Evolutionary conservation across 1,139 yeast genomes (phyloP), one percentile per base, ranked within the genome.

Genomic region (Fermentozyma sake): DNA sequence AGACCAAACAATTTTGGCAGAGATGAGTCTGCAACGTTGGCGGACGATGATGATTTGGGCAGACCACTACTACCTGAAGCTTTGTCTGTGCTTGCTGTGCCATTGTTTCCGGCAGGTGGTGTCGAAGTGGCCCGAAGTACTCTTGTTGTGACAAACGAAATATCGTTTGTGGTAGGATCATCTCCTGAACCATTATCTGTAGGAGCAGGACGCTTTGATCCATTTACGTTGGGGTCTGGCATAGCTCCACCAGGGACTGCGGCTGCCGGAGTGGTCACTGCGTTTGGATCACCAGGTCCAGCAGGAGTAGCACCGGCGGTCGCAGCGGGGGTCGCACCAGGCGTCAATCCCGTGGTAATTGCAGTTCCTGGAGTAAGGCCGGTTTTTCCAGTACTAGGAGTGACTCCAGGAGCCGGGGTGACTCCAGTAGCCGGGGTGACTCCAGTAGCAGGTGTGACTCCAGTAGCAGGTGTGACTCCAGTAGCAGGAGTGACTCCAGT

Each of bases 391-490:
- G 37, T 30, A 10, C 28, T 28, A 20, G 39, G 42, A 12, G 51
- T n/a, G n/a, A n/a, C n/a, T 23, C 24, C 39, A 12, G 52, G 37
- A 16, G 52, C 43, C n/a, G 47, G 30, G n/a, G 50, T 48, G 14
- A 37, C 24, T 10, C 27, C 23, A 21, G 31, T 24, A n/a, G 40
- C 21, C 12, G 33, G 29, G 19, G 35, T 26, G 15, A 25, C 34
- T 10, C 38, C 31, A 11, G 38, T 32, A 5, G 41, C 27, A 10
- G 37, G n/a, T n/a, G n/a, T 25, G 17, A 35, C 22, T 10, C 30
- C 26, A 6, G n/a, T n/a, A n/a, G 41, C 28, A 18, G 40, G 29
- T 14, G 37, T 33, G 14, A 32, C 24, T 16, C 25, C 40, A 12
- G 42, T 33, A 23, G 38, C 31, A 12, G 41, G 32, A 16, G 40